Conservation (phyloP, 768 basidiomycete species). For the Xerocomellus amylosporus region DNA sequence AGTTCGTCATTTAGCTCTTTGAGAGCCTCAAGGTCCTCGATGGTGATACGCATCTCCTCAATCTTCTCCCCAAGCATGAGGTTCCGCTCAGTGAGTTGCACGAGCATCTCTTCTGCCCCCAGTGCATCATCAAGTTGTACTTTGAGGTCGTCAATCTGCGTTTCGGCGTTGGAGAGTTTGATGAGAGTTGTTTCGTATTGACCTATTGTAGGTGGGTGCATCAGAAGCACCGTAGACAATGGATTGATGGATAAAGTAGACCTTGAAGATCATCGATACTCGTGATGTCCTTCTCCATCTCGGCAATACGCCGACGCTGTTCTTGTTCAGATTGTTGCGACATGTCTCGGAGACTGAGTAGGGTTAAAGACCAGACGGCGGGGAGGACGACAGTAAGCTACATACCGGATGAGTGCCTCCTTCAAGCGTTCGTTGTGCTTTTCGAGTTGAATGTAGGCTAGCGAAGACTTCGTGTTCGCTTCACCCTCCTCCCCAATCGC, state of each 20-base stretch:
- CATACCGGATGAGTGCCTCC: conserved; percentile 84
- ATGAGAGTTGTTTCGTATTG: conserved; percentile 78
- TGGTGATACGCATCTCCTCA: conserved; percentile 94
- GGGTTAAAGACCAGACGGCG: background rate
- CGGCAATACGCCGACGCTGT: conserved; percentile 71
- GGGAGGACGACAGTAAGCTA: background rate
- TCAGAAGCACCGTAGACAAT: conserved; percentile 1
- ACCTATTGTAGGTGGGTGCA: conserved; percentile 39
- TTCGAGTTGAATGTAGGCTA: conserved; percentile 83
- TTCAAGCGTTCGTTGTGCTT: conserved; percentile 96
- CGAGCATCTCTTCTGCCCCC: conserved; percentile 94
- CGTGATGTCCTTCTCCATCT: conserved; percentile 87
- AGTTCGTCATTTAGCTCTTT: conserved; percentile 97
- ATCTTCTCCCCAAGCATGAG: conserved; percentile 95
- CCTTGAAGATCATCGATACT: conserved; percentile 79
- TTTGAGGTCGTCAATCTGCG: conserved; percentile 92
- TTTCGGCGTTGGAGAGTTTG: conserved; percentile 84
- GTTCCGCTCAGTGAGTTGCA: conserved; percentile 92
- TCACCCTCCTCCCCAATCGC: conserved; percentile 30
- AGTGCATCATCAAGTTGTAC: conserved; percentile 91
- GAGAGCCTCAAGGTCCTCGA: conserved; percentile 94
- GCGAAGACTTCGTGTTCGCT: conserved; percentile 48
- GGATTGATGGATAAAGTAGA: conserved; percentile 26
- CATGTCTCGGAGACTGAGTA: conserved; percentile 75
- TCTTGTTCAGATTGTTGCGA: conserved; percentile 86